These are phyloP conservation scores for Colletotrichum plurivorum DNA, from an alignment of 2,329 filamentous ascomycete genomes.

Conservation along the genomic window DNA sequence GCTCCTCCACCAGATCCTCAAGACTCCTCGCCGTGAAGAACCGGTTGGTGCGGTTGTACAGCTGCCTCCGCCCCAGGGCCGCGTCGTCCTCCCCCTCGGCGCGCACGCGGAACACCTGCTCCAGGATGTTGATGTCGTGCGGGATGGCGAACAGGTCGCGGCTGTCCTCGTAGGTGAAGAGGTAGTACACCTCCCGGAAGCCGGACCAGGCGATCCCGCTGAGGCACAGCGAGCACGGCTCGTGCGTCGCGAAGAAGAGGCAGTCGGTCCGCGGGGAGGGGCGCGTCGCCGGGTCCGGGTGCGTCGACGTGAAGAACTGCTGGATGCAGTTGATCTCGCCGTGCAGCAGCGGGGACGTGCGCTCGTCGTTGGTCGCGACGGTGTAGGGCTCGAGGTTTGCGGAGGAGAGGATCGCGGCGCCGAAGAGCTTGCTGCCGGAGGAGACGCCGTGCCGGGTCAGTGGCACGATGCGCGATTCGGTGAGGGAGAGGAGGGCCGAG, in stretches of 20 bases:
- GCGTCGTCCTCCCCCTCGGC: constrained; percentile 54
- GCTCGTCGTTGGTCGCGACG: constrained; percentile 70
- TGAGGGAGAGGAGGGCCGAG: constrained; percentile 55
- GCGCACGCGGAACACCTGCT: constrained; percentile 67
- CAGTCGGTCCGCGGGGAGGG: constrained; percentile 60
- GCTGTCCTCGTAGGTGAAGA: constrained; percentile 73
- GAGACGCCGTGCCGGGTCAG: constrained; percentile 64
- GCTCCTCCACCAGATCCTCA: constrained; percentile 54
- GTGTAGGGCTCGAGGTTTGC: constrained; percentile 58
- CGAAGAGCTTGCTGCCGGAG: constrained; percentile 69
- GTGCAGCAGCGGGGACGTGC: constrained; percentile 67
- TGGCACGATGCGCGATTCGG: constrained; percentile 64
- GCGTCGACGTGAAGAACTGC: constrained; percentile 62
- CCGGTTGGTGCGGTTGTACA: constrained; percentile 70
- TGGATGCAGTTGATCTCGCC: constrained; percentile 75
- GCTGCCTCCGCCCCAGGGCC: constrained; percentile 53
- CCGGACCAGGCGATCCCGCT: constrained; percentile 72
- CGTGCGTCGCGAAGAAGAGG: constrained; percentile 71
- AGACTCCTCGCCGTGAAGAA: constrained; percentile 65
- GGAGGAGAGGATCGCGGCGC: constrained; percentile 66
- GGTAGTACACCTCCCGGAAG: constrained; percentile 69
- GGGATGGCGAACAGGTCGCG: constrained; percentile 69
- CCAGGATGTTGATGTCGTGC: constrained; percentile 70
- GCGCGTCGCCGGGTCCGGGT: constrained; percentile 52
- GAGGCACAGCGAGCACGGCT: constrained; percentile 71